These are phyloP conservation scores for Asterochloris sp. DNA, from an alignment of 139 green algal species.

Conservation along the genomic window DNA sequence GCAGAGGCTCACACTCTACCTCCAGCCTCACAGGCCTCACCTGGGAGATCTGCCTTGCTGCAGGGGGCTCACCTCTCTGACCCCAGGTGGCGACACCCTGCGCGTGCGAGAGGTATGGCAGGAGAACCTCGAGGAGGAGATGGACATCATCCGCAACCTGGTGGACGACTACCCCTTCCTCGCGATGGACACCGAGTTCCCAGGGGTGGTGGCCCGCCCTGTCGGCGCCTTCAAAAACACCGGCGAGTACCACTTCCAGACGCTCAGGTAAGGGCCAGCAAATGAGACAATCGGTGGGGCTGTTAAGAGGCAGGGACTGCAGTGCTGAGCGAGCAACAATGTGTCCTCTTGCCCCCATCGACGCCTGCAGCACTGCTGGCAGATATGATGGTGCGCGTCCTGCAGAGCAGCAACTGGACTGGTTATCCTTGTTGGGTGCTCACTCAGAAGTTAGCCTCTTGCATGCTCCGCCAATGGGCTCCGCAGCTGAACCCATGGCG, in stretches of 20 bases:
- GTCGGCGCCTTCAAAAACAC: conserved; percentile 95
- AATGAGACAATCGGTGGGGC: background rate
- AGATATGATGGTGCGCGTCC: too few relatives aligned
- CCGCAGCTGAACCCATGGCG: too few relatives aligned
- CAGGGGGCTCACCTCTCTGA: conserved; percentile 19
- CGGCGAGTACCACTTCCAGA: conserved; percentile 97
- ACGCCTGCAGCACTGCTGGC: background rate
- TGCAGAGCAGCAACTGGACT: background rate
- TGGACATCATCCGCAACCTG: conserved; percentile 84
- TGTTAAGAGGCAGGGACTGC: too few relatives aligned
- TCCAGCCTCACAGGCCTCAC: background rate
- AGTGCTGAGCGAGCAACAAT: too few relatives aligned
- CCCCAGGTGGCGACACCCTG: conserved; percentile 61
- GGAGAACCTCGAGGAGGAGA: conserved; percentile 93
- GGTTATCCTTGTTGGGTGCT: too few relatives aligned
- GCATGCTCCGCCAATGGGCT: too few relatives aligned
- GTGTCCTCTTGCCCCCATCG: background rate
- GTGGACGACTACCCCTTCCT: conserved; percentile 92
- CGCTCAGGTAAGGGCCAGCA: conserved; percentile 40
- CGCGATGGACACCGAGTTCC: conserved; percentile 99
- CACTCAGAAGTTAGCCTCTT: too few relatives aligned
- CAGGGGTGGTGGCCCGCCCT: conserved; percentile 87
- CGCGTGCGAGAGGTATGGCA: conserved; percentile 94
- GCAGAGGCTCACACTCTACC: too few relatives aligned
- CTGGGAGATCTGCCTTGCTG: conserved; percentile 7